Conservation (phyloP, 2,329 filamentous ascomycete species). For the Coniochaeta sp. region DNA sequence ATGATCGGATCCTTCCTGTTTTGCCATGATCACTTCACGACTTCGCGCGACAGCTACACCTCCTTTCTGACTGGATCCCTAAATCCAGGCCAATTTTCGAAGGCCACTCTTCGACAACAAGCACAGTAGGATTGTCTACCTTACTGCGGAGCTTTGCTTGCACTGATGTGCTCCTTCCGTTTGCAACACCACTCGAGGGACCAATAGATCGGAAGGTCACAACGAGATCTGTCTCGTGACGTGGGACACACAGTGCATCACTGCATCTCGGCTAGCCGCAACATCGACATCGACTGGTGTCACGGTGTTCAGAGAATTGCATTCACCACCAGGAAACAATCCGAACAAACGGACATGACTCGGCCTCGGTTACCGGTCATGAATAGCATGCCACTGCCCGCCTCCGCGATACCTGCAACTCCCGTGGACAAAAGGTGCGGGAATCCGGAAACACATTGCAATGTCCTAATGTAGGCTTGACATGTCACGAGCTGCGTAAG, state of each 20-base stretch:
- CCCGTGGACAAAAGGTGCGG: neutral
- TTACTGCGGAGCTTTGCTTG: neutral
- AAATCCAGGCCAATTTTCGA: neutral
- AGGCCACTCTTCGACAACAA: neutral
- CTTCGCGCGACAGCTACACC: too few relatives aligned
- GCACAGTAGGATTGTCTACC: neutral
- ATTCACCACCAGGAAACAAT: neutral
- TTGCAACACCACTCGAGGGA: neutral
- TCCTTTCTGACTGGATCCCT: neutral
- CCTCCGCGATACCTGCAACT: neutral
- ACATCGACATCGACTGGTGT: neutral
- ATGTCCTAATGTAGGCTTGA: neutral
- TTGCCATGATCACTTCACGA: neutral
- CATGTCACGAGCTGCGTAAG: neutral
- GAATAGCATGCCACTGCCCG: neutral
- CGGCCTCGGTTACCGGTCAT: neutral
- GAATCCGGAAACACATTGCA: neutral
- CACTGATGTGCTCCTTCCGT: neutral
- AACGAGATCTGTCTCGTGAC: neutral
- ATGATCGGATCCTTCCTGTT: too few relatives aligned
- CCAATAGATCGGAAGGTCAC: neutral
- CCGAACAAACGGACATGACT: neutral
- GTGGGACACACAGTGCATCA: neutral
- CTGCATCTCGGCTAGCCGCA: neutral
- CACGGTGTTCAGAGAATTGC: neutral